Evolutionary conservation across 1,284 basidiomycete species (phyloP), one percentile per base, ranked within the genome.

Genomic region (Cutaneotrichosporon cavernicola): DNA sequence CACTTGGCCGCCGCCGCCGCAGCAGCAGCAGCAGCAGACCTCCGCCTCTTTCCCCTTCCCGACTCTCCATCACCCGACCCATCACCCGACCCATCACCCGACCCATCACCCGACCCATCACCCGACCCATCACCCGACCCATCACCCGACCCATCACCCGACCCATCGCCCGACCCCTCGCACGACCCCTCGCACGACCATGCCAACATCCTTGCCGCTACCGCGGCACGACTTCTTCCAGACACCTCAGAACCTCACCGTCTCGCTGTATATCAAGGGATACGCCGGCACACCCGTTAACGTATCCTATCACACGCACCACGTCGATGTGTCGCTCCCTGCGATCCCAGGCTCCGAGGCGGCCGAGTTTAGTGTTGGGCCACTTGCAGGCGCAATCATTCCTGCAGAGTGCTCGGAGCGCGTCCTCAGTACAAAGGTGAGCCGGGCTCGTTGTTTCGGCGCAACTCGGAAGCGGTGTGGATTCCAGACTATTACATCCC

Each of bases 181-280:
- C n/a, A n/a, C n/a, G n/a, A n/a, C n/a, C 43, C 13, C n/a, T 50
- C 49, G 30, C 14, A 34, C 51, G 30, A 46, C 43, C 43, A 46
- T 46, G 43, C 18, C 43, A 9, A 46, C 16, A 18, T 7, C 18
- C 18, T n/a, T 18, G 18, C 30, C 30, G 51, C 30, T 14, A 16
- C 58, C 58, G 8, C 58, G 91, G 78, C 87, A 93, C 81, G 91
- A 92, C 77, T 94, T 90, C 79, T 94, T 93, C 80, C 91, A 94
- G 80, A 89, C 88, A 2, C 89, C 91, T 66, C 87, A 90, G 61
- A 84, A 81, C 67, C 76, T 93, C 63, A 90, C 84, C 13, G 76
- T 93, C 71, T 88, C 89, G 59, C 81, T 94, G 70, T 93, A 92
- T 74, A 87, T 93, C 80, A 87, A 88, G 72, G 87, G 87, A 66